phyloP scores from a whole-genome alignment of 192 early-diverging fungal genomes.

The Bifiguratus adelaidae region DNA sequence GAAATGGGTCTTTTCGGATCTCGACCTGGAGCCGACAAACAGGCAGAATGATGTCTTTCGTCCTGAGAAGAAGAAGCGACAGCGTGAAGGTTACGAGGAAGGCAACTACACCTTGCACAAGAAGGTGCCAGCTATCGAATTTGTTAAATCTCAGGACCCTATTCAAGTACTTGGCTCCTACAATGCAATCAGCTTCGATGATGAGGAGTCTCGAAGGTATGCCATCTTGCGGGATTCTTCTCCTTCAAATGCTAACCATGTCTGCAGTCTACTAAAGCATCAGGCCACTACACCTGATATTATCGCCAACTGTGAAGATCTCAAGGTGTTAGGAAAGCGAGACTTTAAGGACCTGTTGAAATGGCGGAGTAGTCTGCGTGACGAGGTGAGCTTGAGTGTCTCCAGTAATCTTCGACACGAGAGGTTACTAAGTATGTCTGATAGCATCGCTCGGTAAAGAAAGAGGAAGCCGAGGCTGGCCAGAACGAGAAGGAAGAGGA shows the following conservation, averaged over 20 bases:
- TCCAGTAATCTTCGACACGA: too few species aligned
- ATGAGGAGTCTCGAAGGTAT: slow-evolving; percentile 48
- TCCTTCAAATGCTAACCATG: slow-evolving; percentile 2
- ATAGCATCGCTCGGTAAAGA: too few species aligned
- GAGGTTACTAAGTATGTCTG: too few species aligned
- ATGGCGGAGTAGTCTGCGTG: slow-evolving; percentile 74
- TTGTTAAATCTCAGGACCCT: slow-evolving; percentile 70
- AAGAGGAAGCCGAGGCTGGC: too few species aligned
- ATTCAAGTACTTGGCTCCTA: slow-evolving; percentile 64
- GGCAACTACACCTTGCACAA: slow-evolving; percentile 88
- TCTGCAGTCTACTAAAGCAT: slow-evolving; percentile 26
- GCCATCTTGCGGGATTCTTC: slow-evolving; percentile 2
- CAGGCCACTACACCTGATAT: slow-evolving; percentile 76
- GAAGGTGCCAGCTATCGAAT: slow-evolving; percentile 62
- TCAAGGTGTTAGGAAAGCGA: slow-evolving; percentile 86
- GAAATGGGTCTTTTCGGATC: slow-evolving; percentile 88
- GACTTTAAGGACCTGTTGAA: slow-evolving; percentile 87
- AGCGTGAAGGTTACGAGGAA: slow-evolving; percentile 95
- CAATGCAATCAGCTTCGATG: slow-evolving; percentile 65
- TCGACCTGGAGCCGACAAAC: slow-evolving; percentile 46
- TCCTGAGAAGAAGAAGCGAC: slow-evolving; percentile 84
- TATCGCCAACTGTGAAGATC: slow-evolving; percentile 68
- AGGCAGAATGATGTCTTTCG: slow-evolving; percentile 72
- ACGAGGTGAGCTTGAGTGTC: slow-evolving; percentile 34
- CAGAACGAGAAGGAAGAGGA: slow-evolving; percentile 22